Conservation (phyloP, 1,284 basidiomycete genomes). For the Kwoniella shivajii region DNA sequence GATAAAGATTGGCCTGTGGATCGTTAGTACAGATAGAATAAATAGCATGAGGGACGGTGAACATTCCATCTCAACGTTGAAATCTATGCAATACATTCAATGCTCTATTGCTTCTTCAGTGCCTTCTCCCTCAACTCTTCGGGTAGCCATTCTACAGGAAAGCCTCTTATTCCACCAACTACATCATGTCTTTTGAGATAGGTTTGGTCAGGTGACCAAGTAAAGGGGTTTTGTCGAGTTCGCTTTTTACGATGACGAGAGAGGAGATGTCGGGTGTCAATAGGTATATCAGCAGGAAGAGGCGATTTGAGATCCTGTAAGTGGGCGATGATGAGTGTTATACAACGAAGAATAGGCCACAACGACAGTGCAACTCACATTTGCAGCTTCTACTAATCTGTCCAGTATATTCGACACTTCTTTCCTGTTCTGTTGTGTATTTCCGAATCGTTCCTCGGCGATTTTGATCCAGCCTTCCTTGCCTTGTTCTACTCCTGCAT, state of each 20-base stretch:
- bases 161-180: slow-evolving; percentile 66
- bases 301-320: slow-evolving; percentile 59
- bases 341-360: not conserved
- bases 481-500: slow-evolving; percentile 26
- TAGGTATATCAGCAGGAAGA: slow-evolving; percentile 65
- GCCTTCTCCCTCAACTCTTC: slow-evolving; percentile 19
- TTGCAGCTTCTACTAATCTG: slow-evolving; percentile 69
- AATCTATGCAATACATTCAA: slow-evolving; percentile 1
- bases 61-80: too few species aligned
- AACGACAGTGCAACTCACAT: slow-evolving; percentile 64
- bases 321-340: too few species aligned
- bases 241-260: slow-evolving; percentile 69
- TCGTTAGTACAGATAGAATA: too few species aligned
- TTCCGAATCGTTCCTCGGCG: slow-evolving; percentile 76
- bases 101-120: slow-evolving; percentile 1
- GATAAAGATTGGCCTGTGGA: too few species aligned
- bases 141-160: slow-evolving; percentile 75
- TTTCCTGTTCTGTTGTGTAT: slow-evolving; percentile 78
- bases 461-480: slow-evolving; percentile 70
- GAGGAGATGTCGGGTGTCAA: slow-evolving; percentile 76
- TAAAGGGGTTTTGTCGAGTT: slow-evolving; percentile 60
- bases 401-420: slow-evolving; percentile 80
- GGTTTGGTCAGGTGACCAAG: slow-evolving; percentile 50
- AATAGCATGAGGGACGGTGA: too few species aligned
- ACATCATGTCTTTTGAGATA: slow-evolving; percentile 23